A percentile compares a stretch with the other conserved stretches of the same genome.
These are phyloP conservation scores for Ophiocordyceps robertsii DNA, from an alignment of 2,329 filamentous ascomycete genomes.

Conservation along the genomic window DNA sequence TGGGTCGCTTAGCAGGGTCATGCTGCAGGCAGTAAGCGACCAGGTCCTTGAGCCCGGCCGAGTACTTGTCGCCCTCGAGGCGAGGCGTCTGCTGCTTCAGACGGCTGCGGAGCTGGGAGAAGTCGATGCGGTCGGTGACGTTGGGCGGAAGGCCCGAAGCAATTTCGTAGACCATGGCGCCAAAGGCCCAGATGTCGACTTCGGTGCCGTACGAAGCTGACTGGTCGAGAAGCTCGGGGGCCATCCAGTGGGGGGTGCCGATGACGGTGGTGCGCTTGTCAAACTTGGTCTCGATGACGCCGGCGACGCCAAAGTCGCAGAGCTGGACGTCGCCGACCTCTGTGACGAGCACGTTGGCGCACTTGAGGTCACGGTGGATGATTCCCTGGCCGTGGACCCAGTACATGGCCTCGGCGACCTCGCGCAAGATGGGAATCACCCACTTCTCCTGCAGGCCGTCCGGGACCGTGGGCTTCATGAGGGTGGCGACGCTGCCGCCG, in stretches of 20 bases:
- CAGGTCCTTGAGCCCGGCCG: constrained; percentile 52
- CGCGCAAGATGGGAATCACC: constrained; percentile 54
- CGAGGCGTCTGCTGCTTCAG: constrained; percentile 50
- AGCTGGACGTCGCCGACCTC: constrained; percentile 67
- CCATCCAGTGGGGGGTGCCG: constrained; percentile 79
- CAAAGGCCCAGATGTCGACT: constrained; percentile 77
- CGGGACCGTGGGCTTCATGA: constrained; percentile 53
- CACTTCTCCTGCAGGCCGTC: constrained; percentile 56
- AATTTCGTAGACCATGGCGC: constrained; percentile 69
- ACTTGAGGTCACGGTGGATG: constrained; percentile 60
- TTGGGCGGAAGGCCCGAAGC: constrained; percentile 66
- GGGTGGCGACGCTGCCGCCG: constrained; percentile 66
- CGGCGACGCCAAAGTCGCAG: constrained; percentile 75
- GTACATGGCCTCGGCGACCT: constrained; percentile 50
- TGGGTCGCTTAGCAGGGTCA: constrained; percentile 53
- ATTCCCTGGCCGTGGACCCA: constrained; percentile 58
- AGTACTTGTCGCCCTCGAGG: constrained; percentile 60
- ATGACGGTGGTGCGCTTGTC: constrained; percentile 72
- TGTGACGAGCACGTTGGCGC: constrained; percentile 68
- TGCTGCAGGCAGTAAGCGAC: constrained; percentile 62
- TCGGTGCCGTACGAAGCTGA: constrained; percentile 54
- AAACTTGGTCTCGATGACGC: constrained; percentile 59
- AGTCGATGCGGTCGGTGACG: constrained; percentile 35
- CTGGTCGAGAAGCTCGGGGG: constrained; percentile 60
- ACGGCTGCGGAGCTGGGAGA: constrained; percentile 38